These are phyloP conservation scores for Arachis monticola DNA, from an alignment of 331 rosid genomes.

Conservation along the genomic window DNA sequence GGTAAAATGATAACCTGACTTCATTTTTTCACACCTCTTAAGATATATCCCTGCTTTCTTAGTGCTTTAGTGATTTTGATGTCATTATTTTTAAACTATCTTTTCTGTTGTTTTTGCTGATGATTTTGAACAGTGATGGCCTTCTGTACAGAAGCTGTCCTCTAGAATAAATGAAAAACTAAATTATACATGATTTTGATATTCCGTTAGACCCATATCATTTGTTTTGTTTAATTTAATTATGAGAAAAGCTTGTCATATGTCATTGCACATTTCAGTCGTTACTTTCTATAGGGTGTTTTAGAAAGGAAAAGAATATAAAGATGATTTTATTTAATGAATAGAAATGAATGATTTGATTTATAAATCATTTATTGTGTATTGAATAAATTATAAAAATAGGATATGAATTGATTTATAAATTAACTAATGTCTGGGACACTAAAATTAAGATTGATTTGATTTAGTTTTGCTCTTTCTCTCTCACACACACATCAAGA, in stretches of 20 bases:
- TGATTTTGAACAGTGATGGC: not conserved
- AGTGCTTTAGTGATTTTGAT: not conserved
- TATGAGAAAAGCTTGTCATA: not conserved
- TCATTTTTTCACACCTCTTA: not conserved
- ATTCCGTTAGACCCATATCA: not conserved
- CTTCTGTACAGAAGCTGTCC: conserved; percentile 7
- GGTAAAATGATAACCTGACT: conserved; percentile 50
- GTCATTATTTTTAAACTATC: not conserved
- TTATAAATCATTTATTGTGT: too few species aligned
- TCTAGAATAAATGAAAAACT: conserved; percentile 14
- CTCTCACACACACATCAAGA: too few species aligned
- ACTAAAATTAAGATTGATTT: too few species aligned
- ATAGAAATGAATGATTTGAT: too few species aligned
- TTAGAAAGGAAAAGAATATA: too few species aligned
- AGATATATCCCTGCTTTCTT: conserved; percentile 2
- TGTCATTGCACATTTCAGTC: conserved; percentile 6
- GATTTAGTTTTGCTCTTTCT: too few species aligned
- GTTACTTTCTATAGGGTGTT: not conserved
- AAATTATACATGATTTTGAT: conserved; percentile 3
- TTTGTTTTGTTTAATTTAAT: not conserved
- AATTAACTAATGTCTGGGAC: too few species aligned
- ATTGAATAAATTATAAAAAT: too few species aligned
- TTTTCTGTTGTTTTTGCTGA: conserved; percentile 14
- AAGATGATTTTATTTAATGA: too few species aligned
- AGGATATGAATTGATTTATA: too few species aligned